Evolutionary conservation across 1,139 yeast species (phyloP), one percentile per base, ranked within the genome.

Genomic region (Komagataea norvegica): DNA sequence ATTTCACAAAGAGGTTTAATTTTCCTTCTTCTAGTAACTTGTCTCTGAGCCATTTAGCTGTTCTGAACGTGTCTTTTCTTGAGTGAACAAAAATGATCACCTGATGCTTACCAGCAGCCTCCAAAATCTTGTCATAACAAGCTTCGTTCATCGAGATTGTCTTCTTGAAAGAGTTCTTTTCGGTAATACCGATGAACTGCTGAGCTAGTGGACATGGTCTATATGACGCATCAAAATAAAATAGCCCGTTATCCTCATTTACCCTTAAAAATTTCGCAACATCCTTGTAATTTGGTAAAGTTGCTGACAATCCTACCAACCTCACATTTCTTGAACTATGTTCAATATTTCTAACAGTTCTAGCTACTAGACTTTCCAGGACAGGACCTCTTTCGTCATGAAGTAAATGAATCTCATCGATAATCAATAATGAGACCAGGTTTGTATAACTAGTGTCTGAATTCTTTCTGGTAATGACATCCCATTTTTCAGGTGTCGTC

Each of bases 331-430:
- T 61, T 44, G 65, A 65, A 20, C 54, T 69, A 51, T 65, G 61
- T 38, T 70, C 73, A 3, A 61, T 57, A 32, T 67, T 67, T 43
- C 86, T 62, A 25, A 79, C 54, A 0, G 86, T 73, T 52, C 98
- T 70, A 4, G 95, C 77, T 3, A 91, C 91, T 35, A 91, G 80
- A 53, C 84, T 78, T 57, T 91, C 98, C 38, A 91, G 56, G 0
- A 89, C 97, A 0, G 97, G 96, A 5, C 98, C 98, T 67, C 98
- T 77, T 49, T 82, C 88, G 55, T 91, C 98, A 56, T 91, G 96
- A 50, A 91, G 68, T 41, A 91, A 67, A 67, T 91, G 98, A 45
- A 91, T 83, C 61, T 91, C 98, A 66, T 91, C 98, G 39, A 91
- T 79, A 26, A 91, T 83, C n/a, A 91, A 63, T 11, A 91, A 66